Evolutionary conservation across 139 green algal genomes (phyloP), one percentile per base, ranked within the genome.

Genomic region (Asterochloris erici): DNA sequence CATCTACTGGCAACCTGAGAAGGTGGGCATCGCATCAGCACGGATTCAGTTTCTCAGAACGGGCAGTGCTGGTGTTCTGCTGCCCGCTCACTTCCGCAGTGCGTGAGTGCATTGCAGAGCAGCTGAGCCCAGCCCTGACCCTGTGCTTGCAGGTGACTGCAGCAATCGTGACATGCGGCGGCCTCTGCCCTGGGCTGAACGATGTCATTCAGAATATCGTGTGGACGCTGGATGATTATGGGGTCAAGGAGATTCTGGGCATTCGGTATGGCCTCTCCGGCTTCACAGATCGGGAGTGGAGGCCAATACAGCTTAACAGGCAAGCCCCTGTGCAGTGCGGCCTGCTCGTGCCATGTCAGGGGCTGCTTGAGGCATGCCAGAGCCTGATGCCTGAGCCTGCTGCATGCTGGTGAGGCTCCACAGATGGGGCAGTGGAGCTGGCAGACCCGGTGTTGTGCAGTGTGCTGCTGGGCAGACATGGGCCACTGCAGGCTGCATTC

Each of bases 121-220:
- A 24, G 21, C 66, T 21, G 66, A 54, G 38, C 38, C 38, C 38
- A 54, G 38, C 38, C 38, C 21, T 71, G 66, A 23, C 19, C 66
- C 17, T 71, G 66, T 60, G 28, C 16, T 54, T 84, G 63, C 90
- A 97, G 88, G 95, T 98, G 14, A 93, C 90, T 47, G 95, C 95
- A 12, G 94, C 94, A 13, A 92, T 98, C 26, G 95, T 98, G 14
- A 98, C 95, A 11, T 98, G 96, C 83, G 96, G 96, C 16, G 96
- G 96, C 0, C 91, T 99, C 62, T 99, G 96, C 85, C 96, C 96
- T 0, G 96, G 96, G 16, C 91, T 99, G 28, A 99, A 99, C 83
- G 96, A 98, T 71, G 96, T 99, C 11, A 89, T 99, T 27, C 91
- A 97, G 79, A 95, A 96, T 85, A 95, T 97, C 28, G 95, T 97